These are phyloP conservation scores for Nidularia pulvinata DNA, from an alignment of 768 basidiomycete species.

Conservation along the genomic window DNA sequence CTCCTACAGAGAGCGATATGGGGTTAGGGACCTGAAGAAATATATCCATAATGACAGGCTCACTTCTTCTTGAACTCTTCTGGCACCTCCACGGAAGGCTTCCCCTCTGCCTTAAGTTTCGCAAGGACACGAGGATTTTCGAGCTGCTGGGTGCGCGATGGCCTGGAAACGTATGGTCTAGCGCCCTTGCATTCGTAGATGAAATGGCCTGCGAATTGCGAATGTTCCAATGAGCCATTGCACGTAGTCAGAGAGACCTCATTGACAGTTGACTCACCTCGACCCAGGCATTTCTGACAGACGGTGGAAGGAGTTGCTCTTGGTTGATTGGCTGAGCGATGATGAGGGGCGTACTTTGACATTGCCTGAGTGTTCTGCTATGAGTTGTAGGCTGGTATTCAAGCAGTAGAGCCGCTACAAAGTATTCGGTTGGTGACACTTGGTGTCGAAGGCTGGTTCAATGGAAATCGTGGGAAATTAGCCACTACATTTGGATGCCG, in stretches of 20 bases:
- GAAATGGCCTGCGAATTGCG: slow-evolving; percentile 65
- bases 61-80: slow-evolving; percentile 90
- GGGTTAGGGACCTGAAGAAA: background rate
- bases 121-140: slow-evolving; percentile 72
- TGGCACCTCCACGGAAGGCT: slow-evolving; percentile 82
- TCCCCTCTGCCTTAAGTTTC: slow-evolving; percentile 68
- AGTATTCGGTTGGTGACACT: too few relatives aligned
- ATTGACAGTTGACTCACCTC: slow-evolving; percentile 38
- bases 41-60: slow-evolving; percentile 19
- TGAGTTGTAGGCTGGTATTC: too few relatives aligned
- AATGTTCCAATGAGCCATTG: too few relatives aligned
- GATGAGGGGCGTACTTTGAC: slow-evolving; percentile 84
- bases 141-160: slow-evolving; percentile 84
- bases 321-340: slow-evolving; percentile 58
- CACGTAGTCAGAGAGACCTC: background rate
- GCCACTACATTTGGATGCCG: too few relatives aligned
- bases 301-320: slow-evolving; percentile 64
- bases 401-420: too few relatives aligned
- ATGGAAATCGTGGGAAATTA: too few relatives aligned
- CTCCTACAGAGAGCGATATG: slow-evolving; percentile 34
- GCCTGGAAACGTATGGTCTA: slow-evolving; percentile 85
- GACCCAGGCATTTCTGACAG: slow-evolving; percentile 81
- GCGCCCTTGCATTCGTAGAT: slow-evolving; percentile 87
- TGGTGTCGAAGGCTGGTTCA: too few relatives aligned
- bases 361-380: slow-evolving; percentile 26